These are phyloP conservation scores for Geoglossum glabrum DNA, from an alignment of 495 filamentous ascomycete genomes.

Conservation along the genomic window DNA sequence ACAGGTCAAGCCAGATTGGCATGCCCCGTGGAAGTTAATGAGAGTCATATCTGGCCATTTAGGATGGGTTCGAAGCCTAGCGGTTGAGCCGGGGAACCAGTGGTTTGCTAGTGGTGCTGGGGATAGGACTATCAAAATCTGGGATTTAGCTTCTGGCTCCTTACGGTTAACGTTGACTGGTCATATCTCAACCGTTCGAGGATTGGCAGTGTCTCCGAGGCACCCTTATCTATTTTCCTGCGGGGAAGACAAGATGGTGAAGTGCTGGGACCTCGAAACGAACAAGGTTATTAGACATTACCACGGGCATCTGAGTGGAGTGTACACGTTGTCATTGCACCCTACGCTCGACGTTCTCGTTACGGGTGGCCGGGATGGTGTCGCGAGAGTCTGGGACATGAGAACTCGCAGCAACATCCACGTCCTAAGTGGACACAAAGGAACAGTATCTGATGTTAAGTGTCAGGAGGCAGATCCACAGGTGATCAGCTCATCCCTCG, in stretches of 20 bases:
- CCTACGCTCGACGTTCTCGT: conserved; percentile 88
- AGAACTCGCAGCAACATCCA: conserved; percentile 86
- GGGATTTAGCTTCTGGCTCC: conserved; percentile 76
- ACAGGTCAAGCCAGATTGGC: conserved; percentile 78
- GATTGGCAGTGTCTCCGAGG: conserved; percentile 76
- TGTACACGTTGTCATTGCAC: conserved; percentile 80
- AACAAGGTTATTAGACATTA: conserved; percentile 99
- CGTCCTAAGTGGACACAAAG: conserved; percentile 75
- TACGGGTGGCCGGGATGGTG: conserved; percentile 87
- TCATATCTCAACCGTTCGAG: conserved; percentile 91
- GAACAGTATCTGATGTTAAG: conserved; percentile 69
- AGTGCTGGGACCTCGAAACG: conserved; percentile 97
- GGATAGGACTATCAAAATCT: conserved; percentile 96
- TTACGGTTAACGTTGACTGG: conserved; percentile 80
- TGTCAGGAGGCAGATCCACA: conserved; percentile 96
- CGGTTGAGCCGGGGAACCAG: conserved; percentile 87
- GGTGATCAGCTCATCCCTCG: conserved; percentile 76
- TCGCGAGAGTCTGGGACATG: conserved; percentile 97
- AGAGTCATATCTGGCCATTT: conserved; percentile 90
- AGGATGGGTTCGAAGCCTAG: conserved; percentile 83
- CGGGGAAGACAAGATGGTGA: conserved; percentile 99
- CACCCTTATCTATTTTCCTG: conserved; percentile 97
- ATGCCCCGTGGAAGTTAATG: conserved; percentile 96
- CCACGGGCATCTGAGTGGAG: conserved; percentile 90
- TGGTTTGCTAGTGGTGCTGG: conserved; percentile 96